Evolutionary conservation across 2,329 filamentous ascomycete genomes (phyloP).

Genomic region (Fusarium fujikuroi): DNA sequence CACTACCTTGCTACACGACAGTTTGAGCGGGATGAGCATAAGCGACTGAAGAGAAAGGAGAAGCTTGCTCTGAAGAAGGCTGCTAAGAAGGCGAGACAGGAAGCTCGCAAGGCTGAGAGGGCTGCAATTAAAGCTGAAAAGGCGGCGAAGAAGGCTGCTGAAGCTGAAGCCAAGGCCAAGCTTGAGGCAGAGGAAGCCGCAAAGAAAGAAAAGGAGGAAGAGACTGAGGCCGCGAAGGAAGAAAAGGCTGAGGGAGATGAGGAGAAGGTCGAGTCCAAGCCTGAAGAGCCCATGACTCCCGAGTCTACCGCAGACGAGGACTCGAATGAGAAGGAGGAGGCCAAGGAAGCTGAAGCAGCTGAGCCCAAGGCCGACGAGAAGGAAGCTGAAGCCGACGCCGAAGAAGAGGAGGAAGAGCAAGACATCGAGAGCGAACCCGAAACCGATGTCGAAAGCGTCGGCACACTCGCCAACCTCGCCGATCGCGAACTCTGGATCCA

Average conservation of each 20-base stretch:
- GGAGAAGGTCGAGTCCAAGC: conserved; percentile 14
- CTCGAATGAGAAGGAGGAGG: not conserved
- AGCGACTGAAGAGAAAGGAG: conserved; percentile 73
- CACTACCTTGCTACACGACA: conserved; percentile 53
- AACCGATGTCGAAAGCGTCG: conserved; percentile 47
- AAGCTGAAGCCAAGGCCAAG: conserved; percentile 22
- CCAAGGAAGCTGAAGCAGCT: not conserved
- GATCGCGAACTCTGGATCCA: conserved; percentile 53
- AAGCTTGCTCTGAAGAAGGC: conserved; percentile 83
- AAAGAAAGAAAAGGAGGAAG: conserved; percentile 22
- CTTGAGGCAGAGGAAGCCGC: conserved; percentile 43
- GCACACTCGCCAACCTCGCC: conserved; percentile 53
- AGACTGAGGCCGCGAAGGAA: conserved; percentile 1
- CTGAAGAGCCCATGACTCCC: conserved; percentile 35
- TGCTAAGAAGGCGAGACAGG: conserved; percentile 45
- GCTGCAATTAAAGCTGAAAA: conserved; percentile 30
- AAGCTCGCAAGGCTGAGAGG: conserved; percentile 30
- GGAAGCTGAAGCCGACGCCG: not conserved
- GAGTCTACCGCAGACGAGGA: conserved; percentile 27
- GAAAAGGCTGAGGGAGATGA: not conserved
- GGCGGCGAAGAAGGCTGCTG: conserved; percentile 10
- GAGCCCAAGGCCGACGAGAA: not conserved
- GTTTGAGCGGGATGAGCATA: conserved; percentile 48
- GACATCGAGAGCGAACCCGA: conserved; percentile 10
- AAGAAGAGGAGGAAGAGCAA: not conserved